A percentile compares a stretch with the other conserved stretches of the same genome.
Evolutionary conservation across 495 filamentous ascomycete species (phyloP).

Genomic region (Glarea lozoyensis): DNA sequence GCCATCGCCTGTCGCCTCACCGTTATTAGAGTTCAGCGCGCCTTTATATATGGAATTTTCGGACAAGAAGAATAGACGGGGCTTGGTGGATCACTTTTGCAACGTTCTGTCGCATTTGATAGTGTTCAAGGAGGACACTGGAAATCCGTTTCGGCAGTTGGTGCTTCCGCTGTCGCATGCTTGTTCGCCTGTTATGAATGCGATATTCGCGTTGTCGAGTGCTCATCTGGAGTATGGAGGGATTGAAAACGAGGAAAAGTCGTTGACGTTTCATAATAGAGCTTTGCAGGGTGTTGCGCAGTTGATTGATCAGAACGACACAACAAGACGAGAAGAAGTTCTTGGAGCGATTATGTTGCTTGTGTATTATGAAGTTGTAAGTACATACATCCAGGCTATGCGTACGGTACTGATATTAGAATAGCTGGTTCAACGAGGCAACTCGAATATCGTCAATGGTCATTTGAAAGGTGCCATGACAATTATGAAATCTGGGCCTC

Average conservation of each 20-base stretch:
- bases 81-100: conserved; percentile 53
- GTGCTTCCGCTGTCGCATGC: conserved; percentile 47
- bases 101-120: conserved; percentile 54
- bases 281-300: conserved; percentile 49
- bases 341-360: conserved; percentile 53
- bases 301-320: conserved; percentile 44
- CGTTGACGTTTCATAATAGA: conserved; percentile 48
- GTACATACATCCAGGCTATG: conserved; percentile 17
- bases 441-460: conserved; percentile 46
- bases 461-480: conserved; percentile 53
- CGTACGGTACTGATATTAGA: neutral
- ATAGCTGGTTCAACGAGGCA: conserved; percentile 52
- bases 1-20: conserved; percentile 35
- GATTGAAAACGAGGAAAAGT: conserved; percentile 43
- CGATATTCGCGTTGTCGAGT: conserved; percentile 48
- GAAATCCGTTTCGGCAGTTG: conserved; percentile 54
- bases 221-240: conserved; percentile 52
- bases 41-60: conserved; percentile 48
- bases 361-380: conserved; percentile 55
- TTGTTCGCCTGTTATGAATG: conserved; percentile 45
- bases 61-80: conserved; percentile 41
- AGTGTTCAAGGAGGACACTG: conserved; percentile 52
- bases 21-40: conserved; percentile 38
- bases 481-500: conserved; percentile 41
- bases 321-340: conserved; percentile 44